These are phyloP conservation scores for Boletellus emodensis DNA, from an alignment of 768 basidiomycete species.

Conservation along the genomic window DNA sequence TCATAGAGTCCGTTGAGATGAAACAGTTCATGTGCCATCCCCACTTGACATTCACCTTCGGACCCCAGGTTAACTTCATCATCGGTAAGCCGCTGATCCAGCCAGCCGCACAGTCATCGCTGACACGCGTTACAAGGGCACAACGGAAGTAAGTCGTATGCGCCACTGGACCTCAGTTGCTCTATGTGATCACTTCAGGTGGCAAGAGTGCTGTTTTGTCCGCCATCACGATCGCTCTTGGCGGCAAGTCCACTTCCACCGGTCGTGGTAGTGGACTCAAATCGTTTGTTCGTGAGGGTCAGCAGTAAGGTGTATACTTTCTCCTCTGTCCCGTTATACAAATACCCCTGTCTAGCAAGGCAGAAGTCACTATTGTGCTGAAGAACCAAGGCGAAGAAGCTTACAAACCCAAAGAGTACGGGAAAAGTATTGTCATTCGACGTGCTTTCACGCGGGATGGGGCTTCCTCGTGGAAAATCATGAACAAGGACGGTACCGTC, in stretches of 20 bases:
- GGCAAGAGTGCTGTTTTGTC: constrained; percentile 94
- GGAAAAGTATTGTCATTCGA: constrained; percentile 78
- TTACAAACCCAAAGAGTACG: constrained; percentile 80
- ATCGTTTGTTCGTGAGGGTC: constrained; percentile 81
- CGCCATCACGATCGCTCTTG: constrained; percentile 88
- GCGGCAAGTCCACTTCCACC: constrained; percentile 88
- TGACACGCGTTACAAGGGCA: constrained; percentile 50
- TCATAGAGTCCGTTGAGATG: constrained; percentile 84
- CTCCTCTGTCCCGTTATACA: not conserved
- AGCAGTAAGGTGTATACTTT: constrained; percentile 47
- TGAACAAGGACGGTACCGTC: constrained; percentile 56
- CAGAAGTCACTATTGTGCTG: constrained; percentile 76
- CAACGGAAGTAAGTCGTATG: constrained; percentile 77
- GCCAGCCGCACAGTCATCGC: not conserved
- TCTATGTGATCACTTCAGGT: constrained; percentile 44
- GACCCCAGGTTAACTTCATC: constrained; percentile 95
- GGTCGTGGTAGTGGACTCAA: constrained; percentile 85
- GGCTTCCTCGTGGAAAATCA: constrained; percentile 77
- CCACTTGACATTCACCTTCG: constrained; percentile 77
- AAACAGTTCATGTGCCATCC: constrained; percentile 96
- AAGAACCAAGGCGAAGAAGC: constrained; percentile 93
- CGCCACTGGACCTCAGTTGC: not conserved
- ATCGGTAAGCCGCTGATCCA: constrained; percentile 54
- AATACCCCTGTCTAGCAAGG: constrained; percentile 39
- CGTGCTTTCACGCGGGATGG: constrained; percentile 79